These are phyloP conservation scores for Bipolaris cookei DNA, from an alignment of 2,329 filamentous ascomycete species.

Conservation along the genomic window DNA sequence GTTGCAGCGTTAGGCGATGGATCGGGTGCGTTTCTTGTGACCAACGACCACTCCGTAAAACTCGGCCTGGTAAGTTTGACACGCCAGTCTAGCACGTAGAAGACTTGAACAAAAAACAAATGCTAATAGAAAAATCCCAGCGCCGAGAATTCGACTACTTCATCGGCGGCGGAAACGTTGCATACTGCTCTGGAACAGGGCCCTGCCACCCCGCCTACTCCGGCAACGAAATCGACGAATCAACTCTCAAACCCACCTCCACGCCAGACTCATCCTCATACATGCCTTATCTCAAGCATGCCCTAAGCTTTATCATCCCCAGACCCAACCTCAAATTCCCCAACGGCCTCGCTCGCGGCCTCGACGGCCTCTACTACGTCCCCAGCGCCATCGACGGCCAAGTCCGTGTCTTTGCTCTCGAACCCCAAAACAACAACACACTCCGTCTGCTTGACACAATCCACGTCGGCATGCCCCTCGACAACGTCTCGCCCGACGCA, in stretches of 20 bases:
- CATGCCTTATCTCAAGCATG: slow-evolving; percentile 9
- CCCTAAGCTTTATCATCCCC: slow-evolving; percentile 16
- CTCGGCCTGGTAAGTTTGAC: slow-evolving; percentile 26
- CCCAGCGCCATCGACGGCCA: slow-evolving; percentile 35
- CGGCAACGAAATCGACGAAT: slow-evolving; percentile 15
- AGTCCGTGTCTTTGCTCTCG: slow-evolving; percentile 29
- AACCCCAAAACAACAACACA: slow-evolving; percentile 18
- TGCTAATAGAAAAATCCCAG: slow-evolving; percentile 1
- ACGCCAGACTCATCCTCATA: slow-evolving; percentile 3
- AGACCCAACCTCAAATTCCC: slow-evolving; percentile 38
- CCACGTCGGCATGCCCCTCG: slow-evolving; percentile 32
- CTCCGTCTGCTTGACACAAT: slow-evolving; percentile 33
- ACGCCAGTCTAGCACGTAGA: too few relatives aligned
- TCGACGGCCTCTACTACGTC: slow-evolving; percentile 36
- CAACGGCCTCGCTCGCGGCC: slow-evolving; percentile 34
- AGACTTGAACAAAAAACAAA: not conserved
- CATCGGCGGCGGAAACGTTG: slow-evolving; percentile 38
- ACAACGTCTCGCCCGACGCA: slow-evolving; percentile 37
- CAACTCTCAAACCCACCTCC: not conserved
- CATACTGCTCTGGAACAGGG: slow-evolving; percentile 28
- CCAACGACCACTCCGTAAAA: slow-evolving; percentile 39
- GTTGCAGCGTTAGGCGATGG: slow-evolving; percentile 29
- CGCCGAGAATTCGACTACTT: slow-evolving; percentile 31
- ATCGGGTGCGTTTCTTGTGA: slow-evolving; percentile 31
- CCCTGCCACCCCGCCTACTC: slow-evolving; percentile 27